Evolutionary conservation across 176 grass and related monocot species (phyloP).

Genomic region (barley (Hordeum vulgare)): DNA sequence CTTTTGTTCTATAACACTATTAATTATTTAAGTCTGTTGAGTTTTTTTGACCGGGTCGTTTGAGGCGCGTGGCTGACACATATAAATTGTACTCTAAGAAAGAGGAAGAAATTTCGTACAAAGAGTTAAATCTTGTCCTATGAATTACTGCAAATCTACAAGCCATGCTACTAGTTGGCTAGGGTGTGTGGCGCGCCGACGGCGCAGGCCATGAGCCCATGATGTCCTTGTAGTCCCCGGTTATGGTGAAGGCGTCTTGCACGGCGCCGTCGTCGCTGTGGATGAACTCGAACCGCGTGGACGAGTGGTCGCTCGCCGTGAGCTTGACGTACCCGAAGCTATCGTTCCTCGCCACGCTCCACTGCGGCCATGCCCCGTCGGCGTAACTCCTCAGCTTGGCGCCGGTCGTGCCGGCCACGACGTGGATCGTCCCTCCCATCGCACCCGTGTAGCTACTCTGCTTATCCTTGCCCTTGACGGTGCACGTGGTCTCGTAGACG

Average conservation of each 20-base stretch:
- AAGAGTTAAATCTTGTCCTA: no score
- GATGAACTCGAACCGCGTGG: constrained; percentile 66
- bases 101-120: no score
- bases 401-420: constrained; percentile 50
- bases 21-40: no score
- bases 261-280: constrained; percentile 56
- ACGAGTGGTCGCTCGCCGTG: constrained; percentile 50
- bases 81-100: no score
- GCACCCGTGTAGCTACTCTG: constrained; percentile 38
- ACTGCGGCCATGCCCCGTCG: constrained; percentile 29
- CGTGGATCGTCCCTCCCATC: constrained; percentile 50
- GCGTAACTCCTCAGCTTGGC: constrained; percentile 38
- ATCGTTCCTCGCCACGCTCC: constrained; percentile 56
- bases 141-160: no score
- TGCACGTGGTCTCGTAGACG: constrained; percentile 62
- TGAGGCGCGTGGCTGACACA: no score
- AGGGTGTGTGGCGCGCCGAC: constrained; percentile 39
- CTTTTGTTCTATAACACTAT: no score
- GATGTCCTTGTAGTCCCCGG: constrained; percentile 56
- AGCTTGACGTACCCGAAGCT: constrained; percentile 75
- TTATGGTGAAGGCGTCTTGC: constrained; percentile 61
- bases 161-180: neutral
- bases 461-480: constrained; percentile 16
- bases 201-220: constrained; percentile 42
- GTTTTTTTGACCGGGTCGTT: no score